phyloP scores from a whole-genome alignment of 2,329 filamentous ascomycete species.

The Cladosporium cucumerinum region DNA sequence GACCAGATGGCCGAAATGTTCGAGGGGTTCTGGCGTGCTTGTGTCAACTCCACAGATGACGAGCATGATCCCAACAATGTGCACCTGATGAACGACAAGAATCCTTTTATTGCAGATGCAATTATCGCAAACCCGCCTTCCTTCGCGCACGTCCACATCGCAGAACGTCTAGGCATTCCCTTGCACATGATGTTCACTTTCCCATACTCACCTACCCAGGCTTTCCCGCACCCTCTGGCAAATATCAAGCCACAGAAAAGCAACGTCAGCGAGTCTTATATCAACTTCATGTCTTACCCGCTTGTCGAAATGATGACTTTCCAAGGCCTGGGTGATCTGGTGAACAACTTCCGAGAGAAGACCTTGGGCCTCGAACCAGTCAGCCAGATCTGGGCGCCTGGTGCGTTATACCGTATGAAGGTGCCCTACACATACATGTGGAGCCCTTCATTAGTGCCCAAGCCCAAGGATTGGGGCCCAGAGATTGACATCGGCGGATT shows the following conservation, averaged over 20 bases:
- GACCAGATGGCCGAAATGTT: constrained; percentile 75
- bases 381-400: constrained; percentile 78
- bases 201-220: constrained; percentile 83
- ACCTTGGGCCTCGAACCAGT: constrained; percentile 73
- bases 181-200: constrained; percentile 92
- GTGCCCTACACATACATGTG: constrained; percentile 91
- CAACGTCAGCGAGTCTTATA: constrained; percentile 69
- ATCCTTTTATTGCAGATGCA: constrained; percentile 77
- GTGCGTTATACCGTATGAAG: constrained; percentile 68
- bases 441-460: constrained; percentile 74
- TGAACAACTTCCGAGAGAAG: constrained; percentile 79
- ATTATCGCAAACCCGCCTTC: constrained; percentile 77
- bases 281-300: constrained; percentile 80
- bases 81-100: constrained; percentile 42
- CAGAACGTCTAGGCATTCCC: constrained; percentile 71
- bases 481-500: constrained; percentile 76
- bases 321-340: constrained; percentile 86
- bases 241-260: constrained; percentile 65
- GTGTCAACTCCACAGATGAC: constrained; percentile 74
- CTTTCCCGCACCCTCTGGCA: constrained; percentile 81
- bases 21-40: constrained; percentile 80
- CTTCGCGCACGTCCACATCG: constrained; percentile 72
- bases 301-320: constrained; percentile 89
- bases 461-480: constrained; percentile 70
- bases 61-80: constrained; percentile 47